Percentiles rank a stretch among this genome's conserved stretches.
These are phyloP conservation scores for Colletotrichum shisoi DNA, from an alignment of 2,329 filamentous ascomycete genomes.

Conservation along the genomic window DNA sequence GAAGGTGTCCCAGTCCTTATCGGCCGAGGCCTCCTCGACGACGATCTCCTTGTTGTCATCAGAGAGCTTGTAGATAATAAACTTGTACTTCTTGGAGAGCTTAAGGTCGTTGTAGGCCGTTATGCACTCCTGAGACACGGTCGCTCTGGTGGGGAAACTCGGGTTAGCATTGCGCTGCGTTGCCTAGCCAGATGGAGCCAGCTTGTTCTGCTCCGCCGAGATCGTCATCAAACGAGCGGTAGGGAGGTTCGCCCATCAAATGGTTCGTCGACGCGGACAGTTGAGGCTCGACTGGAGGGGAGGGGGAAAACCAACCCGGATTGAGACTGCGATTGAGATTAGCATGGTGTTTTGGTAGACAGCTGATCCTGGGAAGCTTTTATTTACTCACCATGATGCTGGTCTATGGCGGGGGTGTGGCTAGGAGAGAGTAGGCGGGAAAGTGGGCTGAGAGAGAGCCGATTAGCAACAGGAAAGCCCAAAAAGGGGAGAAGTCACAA, in stretches of 20 bases:
- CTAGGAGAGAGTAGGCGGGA: conserved; percentile 37
- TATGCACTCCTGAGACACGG: conserved; percentile 76
- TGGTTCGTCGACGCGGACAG: conserved; percentile 19
- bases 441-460: conserved; percentile 40
- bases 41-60: conserved; percentile 84
- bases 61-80: conserved; percentile 87
- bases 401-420: conserved; percentile 42
- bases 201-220: conserved; percentile 37
- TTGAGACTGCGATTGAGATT: conserved; percentile 63
- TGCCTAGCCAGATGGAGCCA: conserved; percentile 30
- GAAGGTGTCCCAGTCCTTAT: conserved; percentile 75
- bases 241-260: conserved; percentile 27
- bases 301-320: conserved; percentile 65
- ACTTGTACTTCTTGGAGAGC: conserved; percentile 82
- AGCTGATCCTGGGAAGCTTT: conserved; percentile 37
- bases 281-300: conserved; percentile 34
- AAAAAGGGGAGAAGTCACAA: conserved; percentile 15
- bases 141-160: conserved; percentile 63
- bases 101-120: conserved; percentile 80
- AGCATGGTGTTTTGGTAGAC: conserved; percentile 24
- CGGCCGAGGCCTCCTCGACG: conserved; percentile 74
- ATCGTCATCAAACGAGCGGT: conserved; percentile 35
- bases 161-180: conserved; percentile 32
- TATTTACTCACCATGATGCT: conserved; percentile 53
- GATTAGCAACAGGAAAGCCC: conserved; percentile 28